Evolutionary conservation across 2,329 filamentous ascomycete species (phyloP), one percentile per base, ranked within the genome.

Genomic region (Ophiostoma populinum): DNA sequence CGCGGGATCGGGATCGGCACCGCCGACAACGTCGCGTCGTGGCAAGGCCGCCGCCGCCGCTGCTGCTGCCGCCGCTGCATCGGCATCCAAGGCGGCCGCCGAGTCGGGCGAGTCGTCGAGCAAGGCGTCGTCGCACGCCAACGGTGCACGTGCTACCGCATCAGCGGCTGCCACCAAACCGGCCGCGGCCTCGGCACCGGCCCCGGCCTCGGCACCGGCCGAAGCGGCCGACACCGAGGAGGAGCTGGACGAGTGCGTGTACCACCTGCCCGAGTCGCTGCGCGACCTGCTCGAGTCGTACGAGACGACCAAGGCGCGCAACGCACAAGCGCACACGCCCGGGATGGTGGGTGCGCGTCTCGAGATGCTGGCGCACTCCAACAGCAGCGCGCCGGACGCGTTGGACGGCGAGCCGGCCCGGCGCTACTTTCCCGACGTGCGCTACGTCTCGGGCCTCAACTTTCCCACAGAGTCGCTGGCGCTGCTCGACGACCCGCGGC

Each of bases 381-480:
- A 85, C 45, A 63, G 67, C 17, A 78, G 63, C 38, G 76, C 75
- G 41, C 82, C 86, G 2, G 80, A 87, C 43, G 65, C 74, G 6
- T 56, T 69, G 21, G 90, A 98, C 55, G 70, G 80, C 15, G 83
- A 93, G 49, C 73, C 80, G 40, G 81, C 85, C 16, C 71, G 78
- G 41, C 77, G 78, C 46, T 94, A 94, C 60, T 76, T 76, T 44
- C 86, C 90, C 3, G 78, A 86, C 44, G 73, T 77, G 43, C 80
- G 78, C 18, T 81, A 82, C 55, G 75, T 78, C 47, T 59, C 63
- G 8, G 80, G 80, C 43, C 49, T 80, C 7, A 81, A 90, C 46
- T 98, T 92, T 55, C 90, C 90, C 6, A 83, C 92, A 51, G 85
- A 94, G 51, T 80, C 86, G n/a, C 64, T 94, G 27, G 62, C 79